These are phyloP conservation scores for Cryphonectria carpinicola DNA, from an alignment of 2,329 filamentous ascomycete species.

Conservation along the genomic window DNA sequence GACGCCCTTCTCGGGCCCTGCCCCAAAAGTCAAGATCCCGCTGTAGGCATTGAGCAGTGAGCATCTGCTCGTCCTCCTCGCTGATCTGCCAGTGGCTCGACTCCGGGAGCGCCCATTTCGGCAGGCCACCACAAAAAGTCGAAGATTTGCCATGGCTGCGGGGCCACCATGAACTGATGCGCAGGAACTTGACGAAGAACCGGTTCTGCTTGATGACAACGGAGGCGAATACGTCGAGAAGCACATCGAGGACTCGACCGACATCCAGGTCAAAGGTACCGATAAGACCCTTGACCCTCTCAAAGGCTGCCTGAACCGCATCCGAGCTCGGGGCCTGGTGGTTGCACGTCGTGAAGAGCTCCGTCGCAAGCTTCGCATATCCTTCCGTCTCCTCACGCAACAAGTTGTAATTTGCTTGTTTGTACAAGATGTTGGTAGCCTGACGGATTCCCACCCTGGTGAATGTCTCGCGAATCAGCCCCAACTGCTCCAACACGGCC, in stretches of 20 bases:
- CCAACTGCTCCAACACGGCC: constrained; percentile 72
- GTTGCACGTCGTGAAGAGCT: constrained; percentile 88
- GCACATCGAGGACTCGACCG: constrained; percentile 90
- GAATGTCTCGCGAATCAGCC: constrained; percentile 85
- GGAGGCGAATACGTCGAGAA: constrained; percentile 91
- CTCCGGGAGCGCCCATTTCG: constrained; percentile 80
- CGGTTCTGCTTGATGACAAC: constrained; percentile 89
- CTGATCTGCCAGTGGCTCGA: constrained; percentile 65
- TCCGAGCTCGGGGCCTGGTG: constrained; percentile 74
- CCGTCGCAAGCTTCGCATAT: constrained; percentile 93
- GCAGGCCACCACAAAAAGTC: constrained; percentile 68
- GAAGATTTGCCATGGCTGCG: constrained; percentile 55
- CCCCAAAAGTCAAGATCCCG: constrained; percentile 84
- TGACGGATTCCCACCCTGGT: constrained; percentile 81
- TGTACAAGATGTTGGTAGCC: constrained; percentile 90
- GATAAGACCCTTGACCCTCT: constrained; percentile 90
- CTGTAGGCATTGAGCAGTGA: constrained; percentile 59
- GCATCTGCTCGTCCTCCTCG: constrained; percentile 68
- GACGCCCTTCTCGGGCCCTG: constrained; percentile 72
- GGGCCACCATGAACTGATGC: constrained; percentile 97
- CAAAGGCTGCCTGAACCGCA: constrained; percentile 82
- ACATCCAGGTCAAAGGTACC: constrained; percentile 97
- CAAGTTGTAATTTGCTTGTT: constrained; percentile 95
- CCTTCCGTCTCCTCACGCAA: constrained; percentile 95
- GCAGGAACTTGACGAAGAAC: constrained; percentile 92